phyloP scores from a whole-genome alignment of 768 basidiomycete genomes.

The Panaeolus cyanescens region DNA sequence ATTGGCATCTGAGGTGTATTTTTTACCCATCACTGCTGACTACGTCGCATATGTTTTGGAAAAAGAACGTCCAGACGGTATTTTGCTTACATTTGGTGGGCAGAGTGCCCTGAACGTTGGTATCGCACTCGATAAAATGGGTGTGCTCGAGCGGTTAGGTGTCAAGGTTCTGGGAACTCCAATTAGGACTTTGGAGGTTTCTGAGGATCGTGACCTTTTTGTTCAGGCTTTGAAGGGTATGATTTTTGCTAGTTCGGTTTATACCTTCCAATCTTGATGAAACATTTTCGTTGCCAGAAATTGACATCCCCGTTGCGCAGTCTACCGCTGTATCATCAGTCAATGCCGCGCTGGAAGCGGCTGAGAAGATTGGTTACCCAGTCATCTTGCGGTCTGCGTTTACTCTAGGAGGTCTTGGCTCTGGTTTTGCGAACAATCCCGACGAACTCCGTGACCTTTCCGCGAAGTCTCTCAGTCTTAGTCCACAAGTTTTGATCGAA shows the following conservation, averaged over 20 bases:
- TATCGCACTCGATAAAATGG: constrained; percentile 96
- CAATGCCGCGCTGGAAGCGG: constrained; percentile 89
- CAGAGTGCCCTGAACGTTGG: constrained; percentile 98
- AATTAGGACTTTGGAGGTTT: constrained; percentile 91
- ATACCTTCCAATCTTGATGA: too few species aligned
- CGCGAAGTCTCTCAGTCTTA: constrained; percentile 87
- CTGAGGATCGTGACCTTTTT: constrained; percentile 96
- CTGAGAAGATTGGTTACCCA: constrained; percentile 91
- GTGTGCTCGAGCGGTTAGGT: constrained; percentile 88
- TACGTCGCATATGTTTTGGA: constrained; percentile 99
- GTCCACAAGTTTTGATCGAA: constrained; percentile 96
- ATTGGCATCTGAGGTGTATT: constrained; percentile 96
- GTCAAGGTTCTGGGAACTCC: constrained; percentile 95
- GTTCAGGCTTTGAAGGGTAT: constrained; percentile 93
- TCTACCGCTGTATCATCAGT: constrained; percentile 97
- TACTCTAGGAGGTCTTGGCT: constrained; percentile 97
- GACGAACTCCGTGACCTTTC: constrained; percentile 94
- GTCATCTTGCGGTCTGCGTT: constrained; percentile 97
- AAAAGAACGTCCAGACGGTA: constrained; percentile 97
- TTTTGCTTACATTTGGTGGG: constrained; percentile 96
- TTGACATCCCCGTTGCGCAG: constrained; percentile 93
- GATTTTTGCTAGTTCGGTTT: constrained; percentile 22
- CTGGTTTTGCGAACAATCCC: constrained; percentile 93
- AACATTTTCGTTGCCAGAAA: constrained; percentile 60
- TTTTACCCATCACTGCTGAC: constrained; percentile 93